Conservation (phyloP, 1,284 basidiomycete species). For the Singerocomus rubriflavus region DNA sequence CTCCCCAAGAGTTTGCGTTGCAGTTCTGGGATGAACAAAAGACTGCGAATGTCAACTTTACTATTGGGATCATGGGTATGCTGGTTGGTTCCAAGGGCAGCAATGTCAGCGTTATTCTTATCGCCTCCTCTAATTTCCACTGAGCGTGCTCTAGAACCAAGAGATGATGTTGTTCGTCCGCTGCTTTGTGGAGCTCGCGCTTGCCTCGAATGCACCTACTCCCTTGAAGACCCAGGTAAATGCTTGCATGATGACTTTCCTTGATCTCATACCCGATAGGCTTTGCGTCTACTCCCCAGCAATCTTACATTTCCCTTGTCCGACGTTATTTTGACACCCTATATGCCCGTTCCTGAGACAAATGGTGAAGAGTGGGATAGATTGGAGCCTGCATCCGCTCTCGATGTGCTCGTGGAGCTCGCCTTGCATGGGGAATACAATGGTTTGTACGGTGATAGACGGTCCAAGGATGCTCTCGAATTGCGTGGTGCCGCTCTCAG, state of each 20-base stretch:
- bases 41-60: constrained; percentile 70
- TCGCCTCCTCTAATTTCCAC: not conserved
- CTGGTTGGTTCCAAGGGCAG: constrained; percentile 71
- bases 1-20: constrained; percentile 90
- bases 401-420: constrained; percentile 73
- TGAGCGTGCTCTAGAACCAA: constrained; percentile 41
- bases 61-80: constrained; percentile 78
- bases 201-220: constrained; percentile 91
- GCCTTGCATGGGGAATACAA: constrained; percentile 79
- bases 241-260: constrained; percentile 7
- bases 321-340: constrained; percentile 65
- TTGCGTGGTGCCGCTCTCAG: constrained; percentile 59
- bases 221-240: constrained; percentile 79
- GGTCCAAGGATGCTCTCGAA: constrained; percentile 59
- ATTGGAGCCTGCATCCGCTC: constrained; percentile 67
- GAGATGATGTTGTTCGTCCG: constrained; percentile 71
- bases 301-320: constrained; percentile 61
- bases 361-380: constrained; percentile 88
- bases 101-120: constrained; percentile 42
- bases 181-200: constrained; percentile 82
- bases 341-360: constrained; percentile 78
- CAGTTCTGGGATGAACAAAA: constrained; percentile 98
- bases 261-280: constrained; percentile 39
- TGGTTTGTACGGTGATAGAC: constrained; percentile 53
- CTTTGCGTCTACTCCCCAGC: constrained; percentile 62